Evolutionary conservation across 768 basidiomycete species (phyloP), one percentile per base, ranked within the genome.

Genomic region (Russula olivacea): DNA sequence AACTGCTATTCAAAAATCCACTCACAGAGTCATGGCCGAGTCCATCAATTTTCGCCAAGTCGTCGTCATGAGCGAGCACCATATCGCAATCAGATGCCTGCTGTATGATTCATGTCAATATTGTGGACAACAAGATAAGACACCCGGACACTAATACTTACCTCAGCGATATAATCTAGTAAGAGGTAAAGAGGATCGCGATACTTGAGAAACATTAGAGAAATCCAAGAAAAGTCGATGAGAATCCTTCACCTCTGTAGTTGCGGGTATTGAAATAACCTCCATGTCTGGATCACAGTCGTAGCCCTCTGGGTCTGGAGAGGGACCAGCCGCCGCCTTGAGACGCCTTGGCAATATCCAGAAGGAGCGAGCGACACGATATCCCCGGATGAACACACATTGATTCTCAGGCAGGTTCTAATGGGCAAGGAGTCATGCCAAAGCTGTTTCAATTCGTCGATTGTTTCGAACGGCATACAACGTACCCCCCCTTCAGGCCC

Each of bases 31-130:
- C 17, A 36, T 25, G 17, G 9, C 32, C 8, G 3, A 58, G n/a
- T 50, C 19, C 58, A 12, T 51, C 17, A 11, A 51, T 32, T 5
- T 7, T 3, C 19, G 11, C 2, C 19, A 51, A 19, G 50, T 34
- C 52, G 6, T 54, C 52, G 6, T 61, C 52, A 25, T 54, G 59
- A 47, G 53, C 21, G 25, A 61, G 59, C 7, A 54, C 32, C 50
- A 53, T 45, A 4, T 51, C 50, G 50, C 50, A 54, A 21, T 48
- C 59, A 38, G 17, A 32, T 36, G 52, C 34, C 14, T 14, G 41
- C 59, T 60, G 41, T 5, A 21, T 8, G 6, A 30, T 5, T 6
- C 43, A 45, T 5, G 14, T 61, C 4, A 36, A 23, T 5, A 4
- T 43, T 5, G 15, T 34, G 14, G 12, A 21, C 34, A 6, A n/a